A percentile compares a stretch with the other conserved stretches of the same genome.
phyloP scores from a whole-genome alignment of 495 filamentous ascomycete species.

The Xanthoparmelia taractica region DNA sequence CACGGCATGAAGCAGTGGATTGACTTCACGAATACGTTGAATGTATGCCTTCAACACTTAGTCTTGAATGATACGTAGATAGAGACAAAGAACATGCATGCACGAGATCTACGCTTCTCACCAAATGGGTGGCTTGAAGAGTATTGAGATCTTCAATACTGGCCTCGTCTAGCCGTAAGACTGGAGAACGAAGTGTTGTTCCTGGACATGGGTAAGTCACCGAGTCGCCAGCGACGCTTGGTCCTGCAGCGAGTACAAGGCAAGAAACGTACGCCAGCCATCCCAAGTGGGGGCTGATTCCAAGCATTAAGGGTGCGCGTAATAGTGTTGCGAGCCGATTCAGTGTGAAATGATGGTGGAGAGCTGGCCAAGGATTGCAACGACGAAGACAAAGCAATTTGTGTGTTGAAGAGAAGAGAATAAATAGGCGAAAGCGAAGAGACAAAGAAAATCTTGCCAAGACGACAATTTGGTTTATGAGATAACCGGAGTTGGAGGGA shows the following conservation, averaged over 20 bases:
- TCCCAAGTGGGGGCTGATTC: constrained; percentile 11
- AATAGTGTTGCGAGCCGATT: too few relatives aligned
- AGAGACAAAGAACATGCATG: constrained; percentile 16
- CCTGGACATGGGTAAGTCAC: constrained; percentile 16
- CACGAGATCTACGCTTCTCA: constrained; percentile 25
- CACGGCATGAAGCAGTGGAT: constrained; percentile 34
- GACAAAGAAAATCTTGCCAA: not conserved
- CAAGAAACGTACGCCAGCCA: constrained; percentile 17
- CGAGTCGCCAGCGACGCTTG: constrained; percentile 8
- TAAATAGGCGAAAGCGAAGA: not conserved
- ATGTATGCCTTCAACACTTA: constrained; percentile 32
- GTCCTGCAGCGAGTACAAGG: constrained; percentile 9
- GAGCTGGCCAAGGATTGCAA: not conserved
- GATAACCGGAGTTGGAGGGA: not conserved
- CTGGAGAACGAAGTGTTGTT: constrained; percentile 4
- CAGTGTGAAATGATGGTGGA: not conserved
- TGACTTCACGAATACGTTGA: constrained; percentile 37
- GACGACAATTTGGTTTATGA: not conserved
- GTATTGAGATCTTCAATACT: constrained; percentile 19
- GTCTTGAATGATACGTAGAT: not conserved
- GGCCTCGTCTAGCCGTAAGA: constrained; percentile 13
- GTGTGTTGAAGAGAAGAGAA: not conserved
- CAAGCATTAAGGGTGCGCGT: not conserved
- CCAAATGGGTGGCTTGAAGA: constrained; percentile 12
- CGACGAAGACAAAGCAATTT: not conserved